Base-by-base conservation (phyloP, 495 filamentous ascomycete species). In the Penicillium maclennaniae region DNA sequence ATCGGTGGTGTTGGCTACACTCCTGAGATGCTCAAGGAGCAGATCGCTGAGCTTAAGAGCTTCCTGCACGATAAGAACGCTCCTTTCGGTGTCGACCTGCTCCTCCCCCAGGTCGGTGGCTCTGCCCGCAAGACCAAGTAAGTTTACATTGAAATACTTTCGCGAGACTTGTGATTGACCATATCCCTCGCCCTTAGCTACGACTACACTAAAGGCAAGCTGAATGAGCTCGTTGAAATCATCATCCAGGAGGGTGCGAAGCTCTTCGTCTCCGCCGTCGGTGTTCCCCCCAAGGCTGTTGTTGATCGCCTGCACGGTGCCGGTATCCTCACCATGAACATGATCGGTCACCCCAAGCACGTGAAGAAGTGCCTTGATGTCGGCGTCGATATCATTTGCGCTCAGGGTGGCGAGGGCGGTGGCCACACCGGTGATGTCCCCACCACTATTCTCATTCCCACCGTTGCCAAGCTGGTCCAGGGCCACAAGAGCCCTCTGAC, bases 331-430 rank as follows among this genome's bases (percentile, higher is more conserved):
- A 96, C 92, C 83, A 98, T 98, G 93, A 98, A 98, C 84, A 98
- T 98, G 93, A 95, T 98, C 69, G 93, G 92, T 51, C 93, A 97
- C 82, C 95, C 95, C 58, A 98, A 98, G 83, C 93, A 98, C 76
- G 92, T 96, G 44, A 79, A 86, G 68, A 97, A 97, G 81, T 87
- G 87, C 68, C 79, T 98, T 50, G 92, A 89, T 17, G 81, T 89
- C 45, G 93, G 93, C 61, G 86, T 80, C 54, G 91, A 96, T 69
- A 86, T 95, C 57, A 95, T 96, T 71, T 95, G 91, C 72, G 91
- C 91, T 25, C 91, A 96, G 70, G 91, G 91, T 68, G 89, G 91
- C 55, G 91, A 96, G 69, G 91, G 91, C 49, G 91, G 90, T 67
- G 89, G 91, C 46, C 91, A 96, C 77, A 96, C 91, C 25, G 91